phyloP scores from a whole-genome alignment of 495 filamentous ascomycete genomes.

The Apiosordaria backusii region DNA sequence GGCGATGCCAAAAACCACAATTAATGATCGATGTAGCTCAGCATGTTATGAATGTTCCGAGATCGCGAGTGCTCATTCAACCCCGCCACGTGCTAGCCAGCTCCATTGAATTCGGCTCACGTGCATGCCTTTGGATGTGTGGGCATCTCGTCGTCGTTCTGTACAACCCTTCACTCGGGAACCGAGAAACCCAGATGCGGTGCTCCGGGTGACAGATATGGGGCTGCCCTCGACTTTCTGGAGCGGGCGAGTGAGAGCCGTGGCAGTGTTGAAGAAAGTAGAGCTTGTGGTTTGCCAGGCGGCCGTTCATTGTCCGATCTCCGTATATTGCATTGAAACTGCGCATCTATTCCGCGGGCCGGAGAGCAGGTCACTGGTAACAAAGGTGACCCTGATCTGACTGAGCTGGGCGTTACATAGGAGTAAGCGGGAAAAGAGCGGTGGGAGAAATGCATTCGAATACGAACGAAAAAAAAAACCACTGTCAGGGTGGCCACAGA shows the following conservation, averaged over 20 bases:
- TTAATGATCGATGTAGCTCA: no score
- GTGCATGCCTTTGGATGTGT: neutral
- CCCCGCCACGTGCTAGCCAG: constrained; percentile 2
- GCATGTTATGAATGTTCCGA: no score
- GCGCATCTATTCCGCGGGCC: neutral
- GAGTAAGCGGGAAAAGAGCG: neutral
- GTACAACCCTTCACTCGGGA: constrained; percentile 10
- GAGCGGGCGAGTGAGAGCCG: no score
- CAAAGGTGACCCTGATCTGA: neutral
- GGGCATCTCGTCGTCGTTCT: neutral
- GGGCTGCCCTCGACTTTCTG: neutral
- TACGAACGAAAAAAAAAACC: constrained; percentile 17
- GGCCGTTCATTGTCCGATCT: neutral
- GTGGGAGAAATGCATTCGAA: neutral
- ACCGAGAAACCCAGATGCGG: constrained; percentile 3
- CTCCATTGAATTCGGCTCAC: neutral
- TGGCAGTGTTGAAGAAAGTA: neutral
- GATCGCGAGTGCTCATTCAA: no score
- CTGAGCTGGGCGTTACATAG: neutral
- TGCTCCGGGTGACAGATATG: neutral
- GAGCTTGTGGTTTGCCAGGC: neutral
- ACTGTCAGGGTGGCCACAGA: constrained; percentile 8
- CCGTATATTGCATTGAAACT: neutral
- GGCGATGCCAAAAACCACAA: no score
- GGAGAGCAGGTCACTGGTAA: neutral